phyloP scores from a whole-genome alignment of 306 rosid genomes.

The Casuarina glauca region DNA sequence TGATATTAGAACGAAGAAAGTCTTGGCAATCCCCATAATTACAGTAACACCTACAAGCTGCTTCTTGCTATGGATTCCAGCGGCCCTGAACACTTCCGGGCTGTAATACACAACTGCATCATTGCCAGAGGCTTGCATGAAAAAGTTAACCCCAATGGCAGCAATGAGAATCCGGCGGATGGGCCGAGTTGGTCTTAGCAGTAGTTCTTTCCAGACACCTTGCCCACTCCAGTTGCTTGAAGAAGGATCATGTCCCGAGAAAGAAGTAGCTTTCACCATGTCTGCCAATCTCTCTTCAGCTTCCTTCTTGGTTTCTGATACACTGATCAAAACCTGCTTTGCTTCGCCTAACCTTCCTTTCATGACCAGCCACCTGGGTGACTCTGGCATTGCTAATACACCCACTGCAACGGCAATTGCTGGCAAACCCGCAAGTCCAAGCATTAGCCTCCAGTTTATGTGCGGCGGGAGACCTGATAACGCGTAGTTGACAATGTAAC shows the following conservation, averaged over 20 bases:
- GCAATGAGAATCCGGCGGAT: conserved; percentile 60
- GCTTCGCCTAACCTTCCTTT: conserved; percentile 51
- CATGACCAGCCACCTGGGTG: conserved; percentile 76
- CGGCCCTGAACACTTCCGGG: conserved; percentile 65
- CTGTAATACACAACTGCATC: conserved; percentile 82
- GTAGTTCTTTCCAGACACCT: conserved; percentile 66
- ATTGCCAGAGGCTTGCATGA: conserved; percentile 96
- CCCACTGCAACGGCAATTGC: conserved; percentile 52
- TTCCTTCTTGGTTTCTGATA: conserved; percentile 46
- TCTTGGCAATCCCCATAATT: conserved; percentile 68
- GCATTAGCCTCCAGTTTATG: conserved; percentile 72
- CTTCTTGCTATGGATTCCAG: conserved; percentile 50
- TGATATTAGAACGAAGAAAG: conserved; percentile 50
- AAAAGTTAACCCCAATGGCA: conserved; percentile 76
- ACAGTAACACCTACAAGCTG: conserved; percentile 65
- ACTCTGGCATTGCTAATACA: conserved; percentile 69
- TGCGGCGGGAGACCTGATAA: conserved; percentile 43
- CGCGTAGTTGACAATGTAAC: conserved; percentile 61
- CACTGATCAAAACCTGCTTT: conserved; percentile 34
- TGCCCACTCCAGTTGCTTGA: conserved; percentile 31
- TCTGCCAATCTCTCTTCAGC: conserved; percentile 54
- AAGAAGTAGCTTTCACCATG: conserved; percentile 43
- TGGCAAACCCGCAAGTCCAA: conserved; percentile 63
- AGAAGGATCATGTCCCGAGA: conserved; percentile 8
- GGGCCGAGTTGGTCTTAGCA: conserved; percentile 49